Evolutionary conservation across 768 basidiomycete species (phyloP), one percentile per base, ranked within the genome.

Genomic region (Daedalea quercina): DNA sequence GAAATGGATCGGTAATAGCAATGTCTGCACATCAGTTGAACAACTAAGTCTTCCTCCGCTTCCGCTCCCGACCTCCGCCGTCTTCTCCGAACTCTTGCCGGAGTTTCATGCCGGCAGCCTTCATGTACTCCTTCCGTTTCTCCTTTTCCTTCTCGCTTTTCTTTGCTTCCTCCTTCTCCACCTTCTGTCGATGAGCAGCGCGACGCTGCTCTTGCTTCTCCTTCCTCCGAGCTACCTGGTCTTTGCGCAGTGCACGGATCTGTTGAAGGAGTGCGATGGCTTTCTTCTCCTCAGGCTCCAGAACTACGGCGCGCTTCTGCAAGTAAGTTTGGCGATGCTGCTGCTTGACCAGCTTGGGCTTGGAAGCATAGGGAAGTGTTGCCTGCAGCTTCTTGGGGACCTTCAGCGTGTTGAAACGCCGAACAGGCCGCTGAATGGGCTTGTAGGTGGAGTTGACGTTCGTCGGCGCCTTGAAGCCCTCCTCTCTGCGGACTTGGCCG

Each of bases 261-360:
- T 98, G 94, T 67, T 98, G 95, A 66, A 99, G 66, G 35, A 98
- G 70, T 35, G 90, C 86, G 19, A 97, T 72, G 0, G 96, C 94
- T 65, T 83, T 87, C 76, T 87, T 92, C 75, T 98, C 96, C 65
- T 95, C 93, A 1, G 91, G 90, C 63, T 95, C 90, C 77, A 98
- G 79, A 43, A 99, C 85, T 23, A 98, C 94, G 1, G 95, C 94
- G 12, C 96, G 85, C 68, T 90, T 91, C 69, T 94, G 91, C 65
- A 97, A 70, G 69, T 98, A 96, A n/a, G 94, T 93, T 66, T 78
- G 75, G 51, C 71, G 72, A 33, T 73, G 70, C 69, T 92, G 93
- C 8, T 87, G 76, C 59, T 79, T 78, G 78, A 89, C 86, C 34
- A 86, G 66, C 68, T 87, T 89, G 19, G 94, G 90, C 69, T 99